Evolutionary conservation across 176 grass and related monocot genomes (phyloP).

Genomic region (Rhynchospora breviuscula): DNA sequence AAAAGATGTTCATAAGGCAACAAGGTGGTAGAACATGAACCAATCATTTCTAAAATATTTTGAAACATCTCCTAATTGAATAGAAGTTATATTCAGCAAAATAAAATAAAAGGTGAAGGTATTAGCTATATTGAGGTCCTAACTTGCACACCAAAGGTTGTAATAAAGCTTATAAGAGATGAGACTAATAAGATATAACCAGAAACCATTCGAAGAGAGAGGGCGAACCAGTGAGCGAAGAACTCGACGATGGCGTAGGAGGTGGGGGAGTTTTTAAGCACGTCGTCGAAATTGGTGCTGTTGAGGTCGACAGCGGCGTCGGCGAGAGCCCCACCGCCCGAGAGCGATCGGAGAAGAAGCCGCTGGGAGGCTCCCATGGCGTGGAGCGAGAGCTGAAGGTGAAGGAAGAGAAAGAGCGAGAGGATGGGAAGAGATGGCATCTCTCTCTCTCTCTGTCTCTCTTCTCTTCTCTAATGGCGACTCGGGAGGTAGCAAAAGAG

Average conservation of each 20-base stretch:
- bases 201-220: background rate
- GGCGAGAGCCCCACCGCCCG: background rate
- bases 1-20: background rate
- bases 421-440: slow-evolving; percentile 10
- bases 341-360: slow-evolving; percentile 51
- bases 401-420: slow-evolving; percentile 20
- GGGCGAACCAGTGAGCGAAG: slow-evolving; percentile 80
- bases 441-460: background rate
- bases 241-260: slow-evolving; percentile 93
- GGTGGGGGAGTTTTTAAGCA: slow-evolving; percentile 53
- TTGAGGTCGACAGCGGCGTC: slow-evolving; percentile 85
- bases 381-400: slow-evolving; percentile 14
- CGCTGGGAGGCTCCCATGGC: background rate
- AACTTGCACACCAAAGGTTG: background rate
- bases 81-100: background rate
- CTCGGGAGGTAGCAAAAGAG: background rate
- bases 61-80: background rate
- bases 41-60: background rate
- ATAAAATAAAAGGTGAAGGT: background rate
- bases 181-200: background rate
- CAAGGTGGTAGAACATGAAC: background rate
- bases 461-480: background rate
- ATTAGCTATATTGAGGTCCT: background rate
- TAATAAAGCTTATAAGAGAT: background rate
- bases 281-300: slow-evolving; percentile 54